Evolutionary conservation across 371 early-diverging fungal genomes (phyloP).

Genomic region (Mucor mucedo): DNA sequence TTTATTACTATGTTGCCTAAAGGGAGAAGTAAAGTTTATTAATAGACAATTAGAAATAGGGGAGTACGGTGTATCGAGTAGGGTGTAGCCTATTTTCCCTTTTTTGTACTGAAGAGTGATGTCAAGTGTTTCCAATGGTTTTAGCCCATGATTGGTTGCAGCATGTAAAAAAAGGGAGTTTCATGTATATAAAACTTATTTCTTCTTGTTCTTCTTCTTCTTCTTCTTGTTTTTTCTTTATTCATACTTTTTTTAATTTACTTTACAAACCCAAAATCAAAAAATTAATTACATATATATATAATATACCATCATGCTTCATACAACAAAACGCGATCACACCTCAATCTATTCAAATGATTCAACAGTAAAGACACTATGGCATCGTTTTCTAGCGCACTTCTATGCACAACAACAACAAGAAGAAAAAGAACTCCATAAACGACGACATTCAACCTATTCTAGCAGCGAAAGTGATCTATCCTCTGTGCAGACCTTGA

Average conservation of each 20-base stretch:
- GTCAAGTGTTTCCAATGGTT: slow-evolving; percentile 15
- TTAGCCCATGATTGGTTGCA: slow-evolving; percentile 2
- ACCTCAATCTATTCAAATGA: slow-evolving; percentile 1
- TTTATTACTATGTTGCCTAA: no score
- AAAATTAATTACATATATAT: no score
- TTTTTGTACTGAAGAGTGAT: slow-evolving; percentile 7
- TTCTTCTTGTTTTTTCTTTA: slow-evolving; percentile 6
- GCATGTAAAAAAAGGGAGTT: neutral
- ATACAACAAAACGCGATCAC: neutral
- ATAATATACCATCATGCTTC: no score
- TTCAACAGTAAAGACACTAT: slow-evolving; percentile 16
- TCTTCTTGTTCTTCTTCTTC: neutral
- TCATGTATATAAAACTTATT: neutral
- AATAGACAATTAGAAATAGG: neutral
- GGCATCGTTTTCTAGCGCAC: slow-evolving; percentile 15
- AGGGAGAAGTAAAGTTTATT: neutral
- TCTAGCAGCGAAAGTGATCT: no score
- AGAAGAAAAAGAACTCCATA: no score
- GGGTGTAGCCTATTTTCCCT: slow-evolving; percentile 1
- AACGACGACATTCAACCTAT: no score
- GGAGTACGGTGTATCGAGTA: neutral
- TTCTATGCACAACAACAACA: slow-evolving; percentile 9
- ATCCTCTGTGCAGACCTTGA: neutral
- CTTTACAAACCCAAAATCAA: no score
- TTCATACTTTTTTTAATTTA: neutral